A percentile compares a stretch with the other conserved stretches of the same genome.
These are phyloP conservation scores for Phytophthora cactorum DNA, from an alignment of 352 stramenopile species.

Conservation along the genomic window DNA sequence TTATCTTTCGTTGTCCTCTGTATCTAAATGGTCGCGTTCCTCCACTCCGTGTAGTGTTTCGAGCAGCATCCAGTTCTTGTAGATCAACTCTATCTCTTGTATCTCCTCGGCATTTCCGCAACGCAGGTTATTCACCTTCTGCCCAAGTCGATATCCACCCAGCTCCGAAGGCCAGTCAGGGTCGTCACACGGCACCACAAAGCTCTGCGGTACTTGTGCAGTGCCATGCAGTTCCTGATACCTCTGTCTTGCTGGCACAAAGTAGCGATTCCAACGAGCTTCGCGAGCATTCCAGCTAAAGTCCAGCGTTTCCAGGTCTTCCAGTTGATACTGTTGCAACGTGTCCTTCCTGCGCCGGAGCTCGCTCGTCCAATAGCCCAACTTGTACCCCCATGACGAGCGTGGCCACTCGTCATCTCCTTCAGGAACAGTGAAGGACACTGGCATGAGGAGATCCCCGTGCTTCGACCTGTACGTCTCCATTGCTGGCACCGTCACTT, in stretches of 20 bases:
- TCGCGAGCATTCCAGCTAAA: conserved; percentile 49
- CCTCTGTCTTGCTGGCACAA: conserved; percentile 39
- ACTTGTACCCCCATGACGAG: conserved; percentile 48
- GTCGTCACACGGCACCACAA: conserved; percentile 44
- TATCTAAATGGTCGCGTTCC: neutral
- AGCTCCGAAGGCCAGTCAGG: conserved; percentile 34
- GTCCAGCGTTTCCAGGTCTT: conserved; percentile 34
- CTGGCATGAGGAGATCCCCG: conserved; percentile 43
- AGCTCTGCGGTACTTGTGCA: conserved; percentile 43
- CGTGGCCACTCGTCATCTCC: conserved; percentile 26
- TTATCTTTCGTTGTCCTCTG: neutral
- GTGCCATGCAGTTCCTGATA: conserved; percentile 39
- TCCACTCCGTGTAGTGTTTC: conserved; percentile 43
- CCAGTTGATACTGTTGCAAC: conserved; percentile 40
- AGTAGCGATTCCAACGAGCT: conserved; percentile 47
- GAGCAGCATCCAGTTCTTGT: conserved; percentile 54
- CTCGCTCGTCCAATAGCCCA: conserved; percentile 50
- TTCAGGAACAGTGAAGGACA: conserved; percentile 38
- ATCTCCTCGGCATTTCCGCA: conserved; percentile 26
- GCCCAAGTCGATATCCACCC: conserved; percentile 43
- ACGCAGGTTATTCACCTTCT: conserved; percentile 57
- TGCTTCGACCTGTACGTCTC: conserved; percentile 31
- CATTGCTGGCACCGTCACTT: conserved; percentile 39
- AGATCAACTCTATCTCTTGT: conserved; percentile 47
- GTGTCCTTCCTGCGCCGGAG: conserved; percentile 38